Evolutionary conservation across 371 early-diverging fungal genomes (phyloP), one percentile per base, ranked within the genome.

Genomic region (Apophysomyces sp.): DNA sequence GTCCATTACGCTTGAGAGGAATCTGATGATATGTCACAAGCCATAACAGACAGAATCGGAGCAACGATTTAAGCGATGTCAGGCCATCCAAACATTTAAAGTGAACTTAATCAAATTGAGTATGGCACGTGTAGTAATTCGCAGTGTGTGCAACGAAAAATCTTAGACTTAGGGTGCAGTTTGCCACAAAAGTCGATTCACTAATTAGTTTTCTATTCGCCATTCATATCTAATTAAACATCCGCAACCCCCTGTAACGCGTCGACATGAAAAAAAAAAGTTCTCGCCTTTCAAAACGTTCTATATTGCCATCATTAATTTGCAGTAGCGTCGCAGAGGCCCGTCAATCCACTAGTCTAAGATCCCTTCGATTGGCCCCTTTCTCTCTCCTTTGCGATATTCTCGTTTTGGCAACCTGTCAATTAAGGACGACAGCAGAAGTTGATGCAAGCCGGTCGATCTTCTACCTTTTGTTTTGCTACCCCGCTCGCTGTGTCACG

Each of bases 191-290:
- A 44, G 49, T 44, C 49, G 49, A 44, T 44, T 44, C 49, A 44
- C 49, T 44, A 44, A 44, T 44, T 44, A 44, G 49, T 44, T 44
- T 21, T 44, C 3, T 11, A 44, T 44, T 44, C 49, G 49, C 49
- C 49, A 44, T 44, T 44, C 49, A 44, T 44, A 44, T 44, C 49
- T 44, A 44, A 44, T 44, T 44, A 9, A 44, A 44, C 21, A 44
- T 21, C 49, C 49, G 49, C 49, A 44, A 44, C 49, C 49, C 37
- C 49, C 49, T 44, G 49, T 44, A 44, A 44, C 49, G 49, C 49
- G 49, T 44, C 49, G 49, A 44, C 24, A 16, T 7, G 21, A 21
- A 44, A 44, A 44, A 44, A 44, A 44, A 44, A 44, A 2, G 49
- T 44, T 44, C 49, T 44, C 49, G 49, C 49, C 49, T 44, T 44